Percentiles rank a stretch among this genome's conserved stretches.
phyloP scores from a whole-genome alignment of 179 eudicot species.

The Corrigiola litoralis region DNA sequence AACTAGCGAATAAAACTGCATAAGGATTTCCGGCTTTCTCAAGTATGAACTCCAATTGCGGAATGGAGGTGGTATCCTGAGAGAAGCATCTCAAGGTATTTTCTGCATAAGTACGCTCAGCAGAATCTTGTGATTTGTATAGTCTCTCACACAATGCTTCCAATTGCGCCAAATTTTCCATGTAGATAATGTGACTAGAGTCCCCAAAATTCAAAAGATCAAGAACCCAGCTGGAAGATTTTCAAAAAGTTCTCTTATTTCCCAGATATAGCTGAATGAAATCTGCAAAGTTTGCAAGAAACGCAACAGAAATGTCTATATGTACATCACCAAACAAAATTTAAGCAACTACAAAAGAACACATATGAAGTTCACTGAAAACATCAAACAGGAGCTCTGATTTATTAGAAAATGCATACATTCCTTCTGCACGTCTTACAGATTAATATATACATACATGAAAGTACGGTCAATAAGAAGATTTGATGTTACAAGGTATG shows the following conservation, averaged over 20 bases:
- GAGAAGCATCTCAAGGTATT: conserved; percentile 80
- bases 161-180: conserved; percentile 90
- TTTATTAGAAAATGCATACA: conserved; percentile 18
- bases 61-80: conserved; percentile 61
- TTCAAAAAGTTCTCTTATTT: conserved; percentile 24
- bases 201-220: conserved; percentile 16
- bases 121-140: conserved; percentile 83
- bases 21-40: conserved; percentile 87
- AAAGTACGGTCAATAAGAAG: conserved; percentile 21
- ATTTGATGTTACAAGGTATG: conserved; percentile 42
- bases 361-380: conserved; percentile 21
- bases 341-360: conserved; percentile 10
- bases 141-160: conserved; percentile 96
- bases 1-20: conserved; percentile 88
- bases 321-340: conserved; percentile 22
- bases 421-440: conserved; percentile 19
- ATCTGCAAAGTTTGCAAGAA: conserved; percentile 44
- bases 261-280: conserved; percentile 22
- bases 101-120: conserved; percentile 92
- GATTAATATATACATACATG: conserved; percentile 22
- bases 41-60: conserved; percentile 83
- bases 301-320: conserved; percentile 41
- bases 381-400: conserved; percentile 13
- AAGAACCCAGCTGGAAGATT: conserved; percentile 20
- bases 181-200: conserved; percentile 28